Evolutionary conservation across 1,284 basidiomycete species (phyloP).

Genomic region (Rhodotorula sp.): DNA sequence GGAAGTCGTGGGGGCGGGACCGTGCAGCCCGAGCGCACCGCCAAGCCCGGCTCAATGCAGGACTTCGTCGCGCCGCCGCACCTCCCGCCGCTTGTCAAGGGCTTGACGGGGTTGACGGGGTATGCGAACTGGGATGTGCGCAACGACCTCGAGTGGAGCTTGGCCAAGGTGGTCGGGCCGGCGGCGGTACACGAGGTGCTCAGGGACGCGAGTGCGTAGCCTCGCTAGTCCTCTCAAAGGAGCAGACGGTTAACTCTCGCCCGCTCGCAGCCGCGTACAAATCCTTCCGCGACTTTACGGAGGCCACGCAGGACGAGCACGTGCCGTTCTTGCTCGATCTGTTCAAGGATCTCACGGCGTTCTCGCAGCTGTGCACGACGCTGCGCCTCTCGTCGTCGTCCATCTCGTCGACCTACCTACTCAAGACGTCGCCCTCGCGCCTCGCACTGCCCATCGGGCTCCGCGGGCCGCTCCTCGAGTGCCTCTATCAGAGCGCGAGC

Average conservation of each 20-base stretch:
- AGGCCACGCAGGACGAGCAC: not conserved
- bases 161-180: conserved; percentile 15
- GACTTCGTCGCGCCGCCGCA: not conserved
- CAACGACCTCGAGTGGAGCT: conserved; percentile 19
- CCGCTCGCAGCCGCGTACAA: not conserved
- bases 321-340: conserved; percentile 4
- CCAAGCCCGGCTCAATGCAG: too few species aligned
- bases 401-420: conserved; percentile 29
- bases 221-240: too few species aligned
- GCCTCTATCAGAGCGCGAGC: not conserved
- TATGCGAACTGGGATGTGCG: conserved; percentile 27
- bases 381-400: conserved; percentile 16
- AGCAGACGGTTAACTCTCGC: too few species aligned
- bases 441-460: conserved; percentile 30
- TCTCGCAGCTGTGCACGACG: conserved; percentile 22
- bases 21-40: too few species aligned
- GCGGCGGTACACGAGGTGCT: conserved; percentile 21
- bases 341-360: conserved; percentile 16
- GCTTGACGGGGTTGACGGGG: not conserved
- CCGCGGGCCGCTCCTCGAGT: conserved; percentile 25
- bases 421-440: conserved; percentile 19
- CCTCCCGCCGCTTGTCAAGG: conserved; percentile 11
- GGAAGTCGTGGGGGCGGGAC: too few species aligned
- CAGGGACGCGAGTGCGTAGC: conserved; percentile 16
- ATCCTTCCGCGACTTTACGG: conserved; percentile 21